Evolutionary conservation across 176 grass and related monocot genomes (phyloP).

Genomic region (Avena insularis): DNA sequence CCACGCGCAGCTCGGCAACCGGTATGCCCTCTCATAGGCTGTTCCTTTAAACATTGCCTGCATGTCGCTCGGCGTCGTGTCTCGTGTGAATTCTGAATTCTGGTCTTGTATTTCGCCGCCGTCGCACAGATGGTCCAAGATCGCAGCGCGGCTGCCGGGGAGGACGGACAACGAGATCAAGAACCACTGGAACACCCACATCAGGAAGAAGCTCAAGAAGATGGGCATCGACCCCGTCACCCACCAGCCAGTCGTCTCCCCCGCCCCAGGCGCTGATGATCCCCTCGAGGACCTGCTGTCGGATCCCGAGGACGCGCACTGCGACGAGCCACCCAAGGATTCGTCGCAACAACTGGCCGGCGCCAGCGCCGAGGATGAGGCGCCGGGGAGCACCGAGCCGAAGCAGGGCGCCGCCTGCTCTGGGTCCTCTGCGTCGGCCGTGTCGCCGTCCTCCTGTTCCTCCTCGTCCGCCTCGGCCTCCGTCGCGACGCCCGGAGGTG

Average conservation of each 20-base stretch:
- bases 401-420: slow-evolving; percentile 27
- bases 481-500: slow-evolving; percentile 22
- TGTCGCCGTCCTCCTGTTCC: slow-evolving; percentile 35
- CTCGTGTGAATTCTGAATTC: not conserved
- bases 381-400: not conserved
- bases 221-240: slow-evolving; percentile 86
- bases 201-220: slow-evolving; percentile 97
- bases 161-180: slow-evolving; percentile 99
- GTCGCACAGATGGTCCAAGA: slow-evolving; percentile 82
- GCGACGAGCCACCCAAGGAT: not conserved
- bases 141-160: slow-evolving; percentile 81
- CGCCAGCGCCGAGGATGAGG: not conserved
- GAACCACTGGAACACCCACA: slow-evolving; percentile 99
- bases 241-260: slow-evolving; percentile 44
- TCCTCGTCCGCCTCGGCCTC: slow-evolving; percentile 51
- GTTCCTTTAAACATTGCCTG: not conserved
- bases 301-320: not conserved
- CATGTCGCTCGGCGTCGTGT: not conserved
- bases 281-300: not conserved
- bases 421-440: slow-evolving; percentile 10
- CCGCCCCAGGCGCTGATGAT: not conserved
- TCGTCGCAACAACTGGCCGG: not conserved
- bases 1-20: slow-evolving; percentile 91
- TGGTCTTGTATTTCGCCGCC: not conserved
- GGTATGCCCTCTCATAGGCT: slow-evolving; percentile 15